Evolutionary conservation across 2,329 filamentous ascomycete species (phyloP).

Genomic region (Zasmidium angulare): DNA sequence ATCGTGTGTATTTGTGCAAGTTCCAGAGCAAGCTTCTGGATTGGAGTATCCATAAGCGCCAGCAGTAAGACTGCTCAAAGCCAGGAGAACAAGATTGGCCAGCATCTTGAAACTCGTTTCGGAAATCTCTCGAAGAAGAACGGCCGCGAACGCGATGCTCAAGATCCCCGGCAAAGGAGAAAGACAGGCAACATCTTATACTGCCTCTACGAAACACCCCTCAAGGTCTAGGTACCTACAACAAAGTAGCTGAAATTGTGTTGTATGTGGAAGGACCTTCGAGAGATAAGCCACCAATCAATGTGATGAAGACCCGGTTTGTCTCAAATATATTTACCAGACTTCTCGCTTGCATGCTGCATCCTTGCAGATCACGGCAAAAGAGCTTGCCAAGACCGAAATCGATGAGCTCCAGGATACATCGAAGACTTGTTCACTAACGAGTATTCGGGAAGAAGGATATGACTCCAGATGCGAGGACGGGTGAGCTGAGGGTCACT

Average conservation of each 20-base stretch:
- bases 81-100: background rate
- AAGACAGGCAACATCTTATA: background rate
- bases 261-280: background rate
- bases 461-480: no score
- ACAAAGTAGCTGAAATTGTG: background rate
- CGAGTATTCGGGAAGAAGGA: no score
- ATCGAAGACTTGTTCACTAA: no score
- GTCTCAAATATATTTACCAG: background rate
- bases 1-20: constrained; percentile 49
- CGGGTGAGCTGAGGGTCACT: no score
- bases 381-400: background rate
- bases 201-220: background rate
- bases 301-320: background rate
- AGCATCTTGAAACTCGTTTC: background rate
- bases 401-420: no score
- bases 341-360: background rate
- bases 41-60: background rate
- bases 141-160: background rate
- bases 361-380: background rate
- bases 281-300: background rate
- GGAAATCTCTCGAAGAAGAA: background rate
- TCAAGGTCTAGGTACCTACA: background rate
- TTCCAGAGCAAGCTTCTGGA: constrained; percentile 37
- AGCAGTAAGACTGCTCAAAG: background rate
- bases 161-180: no score